phyloP scores from a whole-genome alignment of 2,329 filamentous ascomycete genomes.

The Alternaria hordeiaustralica region DNA sequence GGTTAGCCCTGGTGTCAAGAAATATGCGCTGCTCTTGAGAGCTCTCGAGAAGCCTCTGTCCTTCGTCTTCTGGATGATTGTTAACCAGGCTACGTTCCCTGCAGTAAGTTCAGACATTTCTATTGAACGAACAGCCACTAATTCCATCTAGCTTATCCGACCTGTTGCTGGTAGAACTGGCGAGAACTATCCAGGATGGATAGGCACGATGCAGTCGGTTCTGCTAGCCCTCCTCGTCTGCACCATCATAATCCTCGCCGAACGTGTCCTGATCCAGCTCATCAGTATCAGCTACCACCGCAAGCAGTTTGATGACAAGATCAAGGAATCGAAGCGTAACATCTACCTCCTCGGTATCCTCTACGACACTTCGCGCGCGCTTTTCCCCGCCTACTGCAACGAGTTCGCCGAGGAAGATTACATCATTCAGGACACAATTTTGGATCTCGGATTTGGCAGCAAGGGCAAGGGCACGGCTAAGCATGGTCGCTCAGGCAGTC shows the following conservation, averaged over 20 bases:
- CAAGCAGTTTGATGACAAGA: conserved; percentile 79
- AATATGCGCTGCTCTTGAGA: conserved; percentile 66
- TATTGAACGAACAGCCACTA: not conserved
- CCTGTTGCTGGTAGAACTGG: conserved; percentile 17
- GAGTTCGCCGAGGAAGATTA: conserved; percentile 94
- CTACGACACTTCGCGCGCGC: conserved; percentile 84
- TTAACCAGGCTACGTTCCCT: conserved; percentile 66
- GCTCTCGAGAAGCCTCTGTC: conserved; percentile 67
- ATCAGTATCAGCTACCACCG: conserved; percentile 87
- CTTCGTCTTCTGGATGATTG: conserved; percentile 65
- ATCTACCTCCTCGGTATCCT: conserved; percentile 81
- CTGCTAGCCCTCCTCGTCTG: conserved; percentile 72
- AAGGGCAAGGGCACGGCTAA: conserved; percentile 55
- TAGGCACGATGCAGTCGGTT: conserved; percentile 65
- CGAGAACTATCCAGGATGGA: conserved; percentile 51
- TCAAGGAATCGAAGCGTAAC: conserved; percentile 89
- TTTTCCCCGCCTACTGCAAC: conserved; percentile 91
- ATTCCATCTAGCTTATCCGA: conserved; percentile 11
- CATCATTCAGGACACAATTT: conserved; percentile 75
- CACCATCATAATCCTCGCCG: conserved; percentile 73
- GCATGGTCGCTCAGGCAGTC: conserved; percentile 64
- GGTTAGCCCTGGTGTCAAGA: conserved; percentile 68
- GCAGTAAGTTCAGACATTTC: conserved; percentile 36
- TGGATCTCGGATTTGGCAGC: conserved; percentile 67
- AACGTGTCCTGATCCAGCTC: conserved; percentile 80